Evolutionary conservation across 1,284 basidiomycete species (phyloP).

Genomic region (Sanghuangporus weigelae): DNA sequence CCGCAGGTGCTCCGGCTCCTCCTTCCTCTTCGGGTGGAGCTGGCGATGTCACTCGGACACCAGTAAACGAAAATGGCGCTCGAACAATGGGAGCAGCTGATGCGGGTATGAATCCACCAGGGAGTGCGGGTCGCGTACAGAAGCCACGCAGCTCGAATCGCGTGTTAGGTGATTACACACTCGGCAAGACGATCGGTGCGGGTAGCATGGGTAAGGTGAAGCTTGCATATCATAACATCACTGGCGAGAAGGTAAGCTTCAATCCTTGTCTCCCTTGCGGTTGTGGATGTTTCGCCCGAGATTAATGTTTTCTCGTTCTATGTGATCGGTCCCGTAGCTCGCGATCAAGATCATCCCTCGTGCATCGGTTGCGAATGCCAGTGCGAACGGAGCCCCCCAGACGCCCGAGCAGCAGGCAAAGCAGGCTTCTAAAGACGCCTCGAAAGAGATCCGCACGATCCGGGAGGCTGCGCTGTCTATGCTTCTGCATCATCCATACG

Average conservation of each 20-base stretch:
- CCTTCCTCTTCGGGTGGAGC: not conserved
- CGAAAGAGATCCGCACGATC: constrained; percentile 94
- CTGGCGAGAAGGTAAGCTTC: constrained; percentile 83
- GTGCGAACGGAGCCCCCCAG: constrained; percentile 39
- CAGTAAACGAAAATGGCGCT: not conserved
- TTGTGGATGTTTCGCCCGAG: not conserved
- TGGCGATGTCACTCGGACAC: not conserved
- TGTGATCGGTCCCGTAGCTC: constrained; percentile 45
- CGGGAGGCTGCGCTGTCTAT: constrained; percentile 93
- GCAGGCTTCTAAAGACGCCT: constrained; percentile 85
- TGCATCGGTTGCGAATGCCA: constrained; percentile 39
- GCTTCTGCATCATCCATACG: constrained; percentile 95
- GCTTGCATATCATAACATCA: constrained; percentile 84
- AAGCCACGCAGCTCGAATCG: constrained; percentile 34
- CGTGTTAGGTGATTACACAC: constrained; percentile 89
- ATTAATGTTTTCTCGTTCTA: not conserved
- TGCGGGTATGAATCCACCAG: not conserved
- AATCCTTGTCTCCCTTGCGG: not conserved
- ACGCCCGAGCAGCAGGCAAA: constrained; percentile 64
- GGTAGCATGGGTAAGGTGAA: constrained; percentile 99
- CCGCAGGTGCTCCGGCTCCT: not conserved
- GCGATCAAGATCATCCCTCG: constrained; percentile 98
- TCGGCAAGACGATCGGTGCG: constrained; percentile 95
- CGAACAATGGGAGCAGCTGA: not conserved
- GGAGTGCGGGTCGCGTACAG: not conserved